phyloP scores from a whole-genome alignment of 2,329 filamentous ascomycete genomes.

The Cladosporium cucumerinum region DNA sequence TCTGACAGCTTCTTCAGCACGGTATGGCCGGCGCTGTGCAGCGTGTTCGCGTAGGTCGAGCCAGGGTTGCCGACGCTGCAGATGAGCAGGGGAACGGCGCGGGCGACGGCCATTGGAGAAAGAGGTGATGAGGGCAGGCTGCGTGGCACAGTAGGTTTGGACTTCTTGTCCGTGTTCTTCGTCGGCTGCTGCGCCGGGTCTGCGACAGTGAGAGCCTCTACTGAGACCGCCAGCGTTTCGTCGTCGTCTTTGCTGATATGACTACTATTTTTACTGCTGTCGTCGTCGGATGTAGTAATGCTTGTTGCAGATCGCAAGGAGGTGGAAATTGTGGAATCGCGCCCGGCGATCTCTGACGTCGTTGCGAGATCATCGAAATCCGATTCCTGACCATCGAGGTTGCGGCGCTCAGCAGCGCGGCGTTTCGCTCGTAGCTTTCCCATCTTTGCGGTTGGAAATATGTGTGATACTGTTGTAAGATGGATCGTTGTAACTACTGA shows the following conservation, averaged over 20 bases:
- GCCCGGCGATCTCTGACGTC: constrained; percentile 1
- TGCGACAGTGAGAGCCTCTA: neutral
- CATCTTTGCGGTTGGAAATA: neutral
- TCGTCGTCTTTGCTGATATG: neutral
- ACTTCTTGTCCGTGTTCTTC: neutral
- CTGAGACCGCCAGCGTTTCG: neutral
- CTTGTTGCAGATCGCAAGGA: neutral
- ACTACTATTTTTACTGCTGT: neutral
- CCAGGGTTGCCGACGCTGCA: constrained; percentile 84
- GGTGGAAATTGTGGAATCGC: neutral
- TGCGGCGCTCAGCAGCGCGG: neutral
- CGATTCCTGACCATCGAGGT: constrained; percentile 3
- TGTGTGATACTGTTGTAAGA: neutral
- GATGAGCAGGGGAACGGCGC: constrained; percentile 60
- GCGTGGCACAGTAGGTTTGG: constrained; percentile 8
- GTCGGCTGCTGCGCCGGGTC: constrained; percentile 6
- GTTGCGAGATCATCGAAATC: neutral
- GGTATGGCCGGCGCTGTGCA: constrained; percentile 84
- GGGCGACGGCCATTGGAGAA: constrained; percentile 28
- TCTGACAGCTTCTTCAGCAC: constrained; percentile 62
- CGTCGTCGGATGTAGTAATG: neutral
- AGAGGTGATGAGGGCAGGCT: constrained; percentile 9
- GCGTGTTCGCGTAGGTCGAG: constrained; percentile 66
- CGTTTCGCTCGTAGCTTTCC: neutral
- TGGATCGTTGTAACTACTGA: neutral